These are phyloP conservation scores for Phaeoacremonium minimum DNA, from an alignment of 2,329 filamentous ascomycete genomes.

Conservation along the genomic window DNA sequence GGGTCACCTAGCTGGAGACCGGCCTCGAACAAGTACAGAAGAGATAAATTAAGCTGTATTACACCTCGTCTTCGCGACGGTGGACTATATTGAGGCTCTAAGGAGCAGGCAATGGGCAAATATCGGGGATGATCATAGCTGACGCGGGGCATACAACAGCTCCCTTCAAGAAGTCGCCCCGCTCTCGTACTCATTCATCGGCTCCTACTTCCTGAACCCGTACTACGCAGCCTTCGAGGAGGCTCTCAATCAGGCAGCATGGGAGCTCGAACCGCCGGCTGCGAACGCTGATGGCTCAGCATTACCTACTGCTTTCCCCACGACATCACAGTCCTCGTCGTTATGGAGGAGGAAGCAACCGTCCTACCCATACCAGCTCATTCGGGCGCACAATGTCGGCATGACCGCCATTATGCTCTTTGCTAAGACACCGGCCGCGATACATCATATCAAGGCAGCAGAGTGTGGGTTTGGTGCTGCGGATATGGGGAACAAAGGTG, in stretches of 20 bases:
- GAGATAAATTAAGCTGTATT: no score
- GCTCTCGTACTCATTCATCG: constrained; percentile 78
- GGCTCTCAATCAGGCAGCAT: constrained; percentile 66
- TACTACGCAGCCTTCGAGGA: constrained; percentile 71
- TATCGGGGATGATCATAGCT: no score
- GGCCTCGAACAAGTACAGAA: no score
- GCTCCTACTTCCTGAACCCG: constrained; percentile 69
- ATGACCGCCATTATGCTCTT: constrained; percentile 91
- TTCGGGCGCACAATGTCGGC: constrained; percentile 72
- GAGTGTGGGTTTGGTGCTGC: constrained; percentile 80
- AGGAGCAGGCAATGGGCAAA: no score
- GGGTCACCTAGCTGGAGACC: no score
- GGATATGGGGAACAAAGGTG: constrained; percentile 95
- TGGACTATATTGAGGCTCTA: no score
- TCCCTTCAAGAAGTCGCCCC: constrained; percentile 92
- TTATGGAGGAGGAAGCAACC: not conserved
- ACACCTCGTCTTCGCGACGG: no score
- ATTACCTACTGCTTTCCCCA: constrained; percentile 1
- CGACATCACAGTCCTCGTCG: not conserved
- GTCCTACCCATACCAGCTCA: constrained; percentile 57
- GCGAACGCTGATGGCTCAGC: no score
- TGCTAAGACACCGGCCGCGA: constrained; percentile 55
- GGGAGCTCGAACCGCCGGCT: constrained; percentile 22
- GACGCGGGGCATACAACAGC: constrained; percentile 29
- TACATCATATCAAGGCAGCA: constrained; percentile 68